Conservation (phyloP, 208 protist species). For the Trypanosoma mega region DNA sequence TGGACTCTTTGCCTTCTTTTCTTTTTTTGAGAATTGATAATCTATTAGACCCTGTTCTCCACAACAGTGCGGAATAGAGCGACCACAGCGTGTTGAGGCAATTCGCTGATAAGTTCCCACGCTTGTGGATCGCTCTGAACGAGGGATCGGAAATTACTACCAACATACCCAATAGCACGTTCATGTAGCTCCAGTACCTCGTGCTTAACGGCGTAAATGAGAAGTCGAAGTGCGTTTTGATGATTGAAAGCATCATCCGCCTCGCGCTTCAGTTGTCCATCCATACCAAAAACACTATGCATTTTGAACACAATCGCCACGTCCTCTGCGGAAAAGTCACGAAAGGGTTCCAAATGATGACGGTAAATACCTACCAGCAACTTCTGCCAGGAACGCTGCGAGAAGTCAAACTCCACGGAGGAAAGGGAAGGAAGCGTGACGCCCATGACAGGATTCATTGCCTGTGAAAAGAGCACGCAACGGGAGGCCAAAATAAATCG, state of each 20-base stretch:
- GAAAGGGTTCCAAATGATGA: slow-evolving; percentile 61
- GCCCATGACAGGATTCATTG: slow-evolving; percentile 46
- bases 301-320: slow-evolving; percentile 87
- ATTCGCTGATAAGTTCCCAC: slow-evolving; percentile 82
- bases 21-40: background rate
- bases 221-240: slow-evolving; percentile 71
- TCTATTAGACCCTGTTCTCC: slow-evolving; percentile 31
- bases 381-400: slow-evolving; percentile 81
- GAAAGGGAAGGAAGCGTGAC: slow-evolving; percentile 54
- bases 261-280: slow-evolving; percentile 83
- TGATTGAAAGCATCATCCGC: slow-evolving; percentile 72
- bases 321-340: slow-evolving; percentile 82
- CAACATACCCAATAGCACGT: slow-evolving; percentile 66
- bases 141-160: slow-evolving; percentile 59
- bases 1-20: slow-evolving; percentile 2
- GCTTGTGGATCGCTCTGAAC: slow-evolving; percentile 75
- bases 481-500: slow-evolving; percentile 85
- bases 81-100: slow-evolving; percentile 75
- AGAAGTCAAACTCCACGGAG: slow-evolving; percentile 78
- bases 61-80: slow-evolving; percentile 77
- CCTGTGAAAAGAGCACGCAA: slow-evolving; percentile 74
- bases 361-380: slow-evolving; percentile 70
- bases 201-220: slow-evolving; percentile 86
- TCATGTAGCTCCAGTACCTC: slow-evolving; percentile 79
- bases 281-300: slow-evolving; percentile 73